Percentiles rank a stretch among this genome's conserved stretches.
phyloP scores from a whole-genome alignment of 2,329 filamentous ascomycete genomes.

The Neonectria punicea region DNA sequence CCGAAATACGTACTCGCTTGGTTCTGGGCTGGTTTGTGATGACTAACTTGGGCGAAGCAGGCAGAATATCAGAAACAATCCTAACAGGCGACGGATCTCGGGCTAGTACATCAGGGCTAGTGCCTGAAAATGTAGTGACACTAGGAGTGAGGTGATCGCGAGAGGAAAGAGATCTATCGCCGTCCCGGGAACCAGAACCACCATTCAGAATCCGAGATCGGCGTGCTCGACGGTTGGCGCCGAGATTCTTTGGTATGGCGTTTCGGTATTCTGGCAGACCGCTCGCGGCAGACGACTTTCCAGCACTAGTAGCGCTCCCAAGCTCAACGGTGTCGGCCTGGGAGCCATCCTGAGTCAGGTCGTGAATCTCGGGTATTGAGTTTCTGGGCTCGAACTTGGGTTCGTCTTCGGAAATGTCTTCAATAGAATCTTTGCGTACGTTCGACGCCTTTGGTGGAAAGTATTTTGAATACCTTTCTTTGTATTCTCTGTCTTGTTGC shows the following conservation, averaged over 20 bases:
- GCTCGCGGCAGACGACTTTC: conserved; percentile 23
- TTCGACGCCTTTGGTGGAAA: conserved; percentile 1
- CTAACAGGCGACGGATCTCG: conserved; percentile 32
- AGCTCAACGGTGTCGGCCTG: conserved; percentile 31
- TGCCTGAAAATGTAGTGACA: background rate
- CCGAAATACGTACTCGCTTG: conserved; percentile 25
- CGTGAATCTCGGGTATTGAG: conserved; percentile 19
- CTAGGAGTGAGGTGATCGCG: conserved; percentile 4
- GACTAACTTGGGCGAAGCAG: conserved; percentile 13
- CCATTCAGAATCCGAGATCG: conserved; percentile 1
- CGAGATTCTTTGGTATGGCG: conserved; percentile 17
- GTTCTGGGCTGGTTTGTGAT: background rate
- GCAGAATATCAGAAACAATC: conserved; percentile 38
- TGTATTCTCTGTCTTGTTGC: background rate
- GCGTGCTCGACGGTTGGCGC: conserved; percentile 20
- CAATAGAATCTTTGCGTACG: conserved; percentile 16
- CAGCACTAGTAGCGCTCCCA: conserved; percentile 28
- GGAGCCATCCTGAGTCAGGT: conserved; percentile 35
- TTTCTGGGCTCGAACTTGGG: background rate
- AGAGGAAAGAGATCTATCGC: background rate
- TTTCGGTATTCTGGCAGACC: conserved; percentile 36
- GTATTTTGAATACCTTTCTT: background rate
- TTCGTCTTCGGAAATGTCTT: conserved; percentile 22
- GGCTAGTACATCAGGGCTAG: conserved; percentile 42
- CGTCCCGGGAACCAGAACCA: conserved; percentile 2